phyloP scores from a whole-genome alignment of 495 filamentous ascomycete genomes.

The Penicillium salamii region DNA sequence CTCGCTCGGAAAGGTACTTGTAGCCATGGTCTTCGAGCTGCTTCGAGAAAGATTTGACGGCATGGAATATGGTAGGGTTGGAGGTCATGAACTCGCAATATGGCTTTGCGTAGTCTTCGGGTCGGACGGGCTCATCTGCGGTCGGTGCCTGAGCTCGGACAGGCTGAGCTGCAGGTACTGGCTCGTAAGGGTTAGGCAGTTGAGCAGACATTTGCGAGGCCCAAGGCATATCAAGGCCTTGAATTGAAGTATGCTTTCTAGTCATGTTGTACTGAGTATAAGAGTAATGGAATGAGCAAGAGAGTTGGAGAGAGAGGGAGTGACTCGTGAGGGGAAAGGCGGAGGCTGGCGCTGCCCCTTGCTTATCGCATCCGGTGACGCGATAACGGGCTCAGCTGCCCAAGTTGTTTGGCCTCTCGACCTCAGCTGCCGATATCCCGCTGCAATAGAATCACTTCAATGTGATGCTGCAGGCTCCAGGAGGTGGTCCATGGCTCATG shows the following conservation, averaged over 20 bases:
- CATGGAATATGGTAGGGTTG: slow-evolving; percentile 92
- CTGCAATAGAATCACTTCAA: no score
- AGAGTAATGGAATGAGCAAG: not conserved
- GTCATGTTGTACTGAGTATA: slow-evolving; percentile 19
- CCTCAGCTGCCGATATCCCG: no score
- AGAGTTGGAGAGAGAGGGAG: slow-evolving; percentile 11
- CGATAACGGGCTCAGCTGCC: slow-evolving; percentile 7
- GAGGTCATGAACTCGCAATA: slow-evolving; percentile 85
- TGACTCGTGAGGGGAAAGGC: slow-evolving; percentile 25
- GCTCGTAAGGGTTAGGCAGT: slow-evolving; percentile 13
- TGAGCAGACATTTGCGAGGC: slow-evolving; percentile 20
- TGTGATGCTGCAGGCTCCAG: no score
- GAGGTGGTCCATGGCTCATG: no score
- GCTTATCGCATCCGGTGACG: slow-evolving; percentile 19
- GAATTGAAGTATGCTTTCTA: slow-evolving; percentile 15
- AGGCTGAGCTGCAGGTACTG: slow-evolving; percentile 11
- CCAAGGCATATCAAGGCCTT: slow-evolving; percentile 25
- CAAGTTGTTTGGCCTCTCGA: not conserved
- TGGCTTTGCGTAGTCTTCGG: slow-evolving; percentile 71
- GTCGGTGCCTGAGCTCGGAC: slow-evolving; percentile 12
- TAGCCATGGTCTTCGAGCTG: slow-evolving; percentile 71
- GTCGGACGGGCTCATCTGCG: slow-evolving; percentile 23
- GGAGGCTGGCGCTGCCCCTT: slow-evolving; percentile 19
- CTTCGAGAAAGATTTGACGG: slow-evolving; percentile 70
- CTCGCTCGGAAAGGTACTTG: slow-evolving; percentile 72